phyloP scores from a whole-genome alignment of 2,329 filamentous ascomycete species.

The Colletotrichum sp. region DNA sequence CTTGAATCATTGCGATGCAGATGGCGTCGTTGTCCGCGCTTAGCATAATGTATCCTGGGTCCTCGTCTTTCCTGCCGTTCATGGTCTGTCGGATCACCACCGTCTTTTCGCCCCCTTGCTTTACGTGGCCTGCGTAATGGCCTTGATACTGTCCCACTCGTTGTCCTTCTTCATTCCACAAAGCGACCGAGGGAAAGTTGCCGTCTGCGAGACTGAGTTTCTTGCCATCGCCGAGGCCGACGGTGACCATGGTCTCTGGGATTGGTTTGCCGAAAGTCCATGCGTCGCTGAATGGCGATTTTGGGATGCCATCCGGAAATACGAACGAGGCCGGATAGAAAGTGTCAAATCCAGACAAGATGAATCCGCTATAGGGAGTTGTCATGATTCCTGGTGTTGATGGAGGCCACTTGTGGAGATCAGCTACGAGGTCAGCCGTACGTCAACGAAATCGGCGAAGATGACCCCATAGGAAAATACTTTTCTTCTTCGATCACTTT shows the following conservation, averaged over 20 bases:
- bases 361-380: background rate
- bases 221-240: background rate
- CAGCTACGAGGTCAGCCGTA: background rate
- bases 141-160: conserved; percentile 20
- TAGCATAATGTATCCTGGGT: conserved; percentile 23
- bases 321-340: background rate
- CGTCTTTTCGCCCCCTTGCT: background rate
- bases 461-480: background rate
- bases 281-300: background rate
- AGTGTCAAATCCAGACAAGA: background rate
- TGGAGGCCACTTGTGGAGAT: background rate
- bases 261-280: background rate
- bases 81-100: conserved; percentile 13
- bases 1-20: conserved; percentile 24
- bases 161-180: conserved; percentile 23
- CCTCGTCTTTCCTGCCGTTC: background rate
- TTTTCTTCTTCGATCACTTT: no score
- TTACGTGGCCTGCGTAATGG: background rate
- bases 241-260: background rate
- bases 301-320: background rate
- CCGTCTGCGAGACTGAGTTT: background rate
- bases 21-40: conserved; percentile 26
- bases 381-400: background rate
- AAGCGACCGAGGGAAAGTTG: conserved; percentile 12
- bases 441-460: background rate